These are phyloP conservation scores for Penicillium mononematosum DNA, from an alignment of 495 filamentous ascomycete genomes.

Conservation along the genomic window DNA sequence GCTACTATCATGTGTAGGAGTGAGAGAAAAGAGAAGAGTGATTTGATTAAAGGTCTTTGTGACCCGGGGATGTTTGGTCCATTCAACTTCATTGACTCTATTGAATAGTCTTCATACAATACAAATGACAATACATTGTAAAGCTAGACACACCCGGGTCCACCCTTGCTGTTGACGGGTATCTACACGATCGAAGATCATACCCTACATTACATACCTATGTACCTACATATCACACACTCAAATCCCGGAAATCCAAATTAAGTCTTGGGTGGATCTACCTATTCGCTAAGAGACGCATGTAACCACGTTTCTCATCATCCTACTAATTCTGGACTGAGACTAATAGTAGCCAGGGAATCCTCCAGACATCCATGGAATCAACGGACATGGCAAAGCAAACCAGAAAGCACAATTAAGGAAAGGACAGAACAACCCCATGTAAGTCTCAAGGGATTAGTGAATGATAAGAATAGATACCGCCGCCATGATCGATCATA, in stretches of 20 bases:
- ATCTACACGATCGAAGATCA: neutral
- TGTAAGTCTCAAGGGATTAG: neutral
- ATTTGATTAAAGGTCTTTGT: neutral
- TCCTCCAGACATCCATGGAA: neutral
- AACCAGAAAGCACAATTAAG: neutral
- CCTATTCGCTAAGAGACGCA: neutral
- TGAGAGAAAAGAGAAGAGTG: neutral
- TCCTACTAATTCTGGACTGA: neutral
- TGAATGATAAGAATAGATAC: constrained; percentile 8
- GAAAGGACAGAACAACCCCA: constrained; percentile 11
- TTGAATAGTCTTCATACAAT: neutral
- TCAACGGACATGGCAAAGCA: neutral
- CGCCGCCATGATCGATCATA: neutral
- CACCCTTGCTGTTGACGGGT: neutral
- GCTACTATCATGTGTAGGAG: neutral
- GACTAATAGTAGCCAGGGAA: neutral
- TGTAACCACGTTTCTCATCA: neutral
- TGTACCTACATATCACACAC: neutral
- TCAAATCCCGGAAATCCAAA: neutral
- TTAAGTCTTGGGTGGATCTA: neutral
- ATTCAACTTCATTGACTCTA: neutral
- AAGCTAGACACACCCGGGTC: neutral
- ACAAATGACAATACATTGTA: constrained; percentile 9
- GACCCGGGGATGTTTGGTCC: neutral
- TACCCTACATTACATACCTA: neutral